Percentiles rank a stretch among this genome's conserved stretches.
phyloP scores from a whole-genome alignment of 148 eudicot genomes.

The Vaccinium corymbosum region DNA sequence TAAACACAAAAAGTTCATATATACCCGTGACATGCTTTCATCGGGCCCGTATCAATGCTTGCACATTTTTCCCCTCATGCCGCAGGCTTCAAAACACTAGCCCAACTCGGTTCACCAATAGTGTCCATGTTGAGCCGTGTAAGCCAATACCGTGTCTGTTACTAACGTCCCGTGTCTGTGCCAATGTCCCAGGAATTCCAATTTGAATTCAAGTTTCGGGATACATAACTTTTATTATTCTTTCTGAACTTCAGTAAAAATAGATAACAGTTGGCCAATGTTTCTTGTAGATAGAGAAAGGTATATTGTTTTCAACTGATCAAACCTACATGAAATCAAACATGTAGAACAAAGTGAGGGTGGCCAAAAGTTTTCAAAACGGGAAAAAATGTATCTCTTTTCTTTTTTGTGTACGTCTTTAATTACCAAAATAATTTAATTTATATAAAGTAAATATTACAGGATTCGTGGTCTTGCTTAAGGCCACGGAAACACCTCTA shows the following conservation, averaged over 20 bases:
- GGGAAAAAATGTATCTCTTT: constrained; percentile 5
- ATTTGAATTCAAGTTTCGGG: neutral
- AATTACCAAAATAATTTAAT: neutral
- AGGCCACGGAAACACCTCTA: neutral
- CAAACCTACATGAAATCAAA: constrained; percentile 6
- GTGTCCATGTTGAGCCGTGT: neutral
- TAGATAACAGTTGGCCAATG: neutral
- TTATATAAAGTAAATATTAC: neutral
- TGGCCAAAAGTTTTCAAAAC: neutral
- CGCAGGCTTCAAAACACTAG: neutral
- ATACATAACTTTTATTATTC: neutral
- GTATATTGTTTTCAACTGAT: neutral
- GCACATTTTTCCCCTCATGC: too few relatives aligned
- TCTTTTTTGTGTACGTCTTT: neutral
- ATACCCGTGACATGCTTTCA: neutral
- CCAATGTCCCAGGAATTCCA: neutral
- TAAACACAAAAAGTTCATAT: neutral
- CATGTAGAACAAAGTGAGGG: constrained; percentile 6
- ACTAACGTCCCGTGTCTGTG: neutral
- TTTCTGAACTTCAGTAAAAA: neutral
- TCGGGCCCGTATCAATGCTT: neutral
- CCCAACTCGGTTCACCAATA: neutral
- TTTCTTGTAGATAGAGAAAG: constrained; percentile 13
- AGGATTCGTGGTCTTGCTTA: neutral
- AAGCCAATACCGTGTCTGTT: neutral